Evolutionary conservation across 2,329 filamentous ascomycete species (phyloP).

Genomic region (Scleromitrula shiraiana): DNA sequence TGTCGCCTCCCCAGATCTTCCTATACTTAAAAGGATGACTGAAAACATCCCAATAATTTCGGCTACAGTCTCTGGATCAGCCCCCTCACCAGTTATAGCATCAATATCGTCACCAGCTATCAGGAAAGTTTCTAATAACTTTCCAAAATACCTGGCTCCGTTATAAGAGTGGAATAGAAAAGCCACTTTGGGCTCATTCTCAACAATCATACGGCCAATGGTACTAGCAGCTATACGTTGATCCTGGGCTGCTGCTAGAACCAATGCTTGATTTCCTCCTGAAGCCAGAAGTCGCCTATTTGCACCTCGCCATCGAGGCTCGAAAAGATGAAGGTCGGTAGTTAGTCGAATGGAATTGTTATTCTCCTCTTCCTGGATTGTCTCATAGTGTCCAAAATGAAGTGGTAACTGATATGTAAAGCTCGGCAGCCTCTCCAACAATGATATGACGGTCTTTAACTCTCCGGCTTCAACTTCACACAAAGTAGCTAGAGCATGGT

Average conservation of each 20-base stretch:
- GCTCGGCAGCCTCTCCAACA: slow-evolving; percentile 59
- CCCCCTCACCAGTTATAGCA: slow-evolving; percentile 35
- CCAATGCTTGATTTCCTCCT: slow-evolving; percentile 13
- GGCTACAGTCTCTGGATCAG: slow-evolving; percentile 54
- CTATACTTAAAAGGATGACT: slow-evolving; percentile 49
- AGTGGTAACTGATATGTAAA: slow-evolving; percentile 72
- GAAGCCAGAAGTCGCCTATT: not conserved
- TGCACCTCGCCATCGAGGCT: slow-evolving; percentile 25
- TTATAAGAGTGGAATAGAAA: slow-evolving; percentile 72
- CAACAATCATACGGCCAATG: slow-evolving; percentile 64
- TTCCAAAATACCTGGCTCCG: slow-evolving; percentile 69
- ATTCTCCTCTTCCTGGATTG: slow-evolving; percentile 79
- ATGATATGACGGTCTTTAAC: slow-evolving; percentile 34
- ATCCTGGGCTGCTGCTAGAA: slow-evolving; percentile 30
- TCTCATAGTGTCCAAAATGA: slow-evolving; percentile 65
- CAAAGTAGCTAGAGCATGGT: slow-evolving; percentile 54
- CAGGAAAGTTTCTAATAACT: slow-evolving; percentile 61
- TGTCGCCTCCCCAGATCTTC: slow-evolving; percentile 17
- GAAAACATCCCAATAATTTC: slow-evolving; percentile 71
- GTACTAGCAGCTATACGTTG: slow-evolving; percentile 61
- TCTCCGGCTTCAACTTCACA: slow-evolving; percentile 30
- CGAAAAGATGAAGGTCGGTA: slow-evolving; percentile 57
- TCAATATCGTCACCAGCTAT: slow-evolving; percentile 42
- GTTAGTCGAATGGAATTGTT: slow-evolving; percentile 67
- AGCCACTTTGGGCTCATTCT: slow-evolving; percentile 66